A percentile compares a stretch with the other conserved stretches of the same genome.
Conservation (phyloP, 2,329 filamentous ascomycete genomes). For the Aspergillus pseudoterreus region DNA sequence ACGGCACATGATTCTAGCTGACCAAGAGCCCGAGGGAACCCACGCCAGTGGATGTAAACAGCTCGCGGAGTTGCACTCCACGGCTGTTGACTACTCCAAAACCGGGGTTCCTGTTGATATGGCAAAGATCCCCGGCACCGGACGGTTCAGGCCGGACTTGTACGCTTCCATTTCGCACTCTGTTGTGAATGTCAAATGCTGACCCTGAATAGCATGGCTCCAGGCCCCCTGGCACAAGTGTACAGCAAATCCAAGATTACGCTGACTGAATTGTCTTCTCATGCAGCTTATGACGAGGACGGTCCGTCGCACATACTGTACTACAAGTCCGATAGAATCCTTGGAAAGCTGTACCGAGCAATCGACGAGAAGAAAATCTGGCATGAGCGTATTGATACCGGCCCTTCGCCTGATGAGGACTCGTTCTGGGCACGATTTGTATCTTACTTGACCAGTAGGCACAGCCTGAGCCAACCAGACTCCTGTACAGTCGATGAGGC, state of each 20-base stretch:
- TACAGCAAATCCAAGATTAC: slow-evolving; percentile 41
- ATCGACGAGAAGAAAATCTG: slow-evolving; percentile 67
- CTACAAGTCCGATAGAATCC: slow-evolving; percentile 64
- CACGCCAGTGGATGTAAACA: slow-evolving; percentile 48
- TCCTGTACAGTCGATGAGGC: slow-evolving; percentile 13
- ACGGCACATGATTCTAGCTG: slow-evolving; percentile 62
- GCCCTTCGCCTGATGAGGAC: slow-evolving; percentile 1
- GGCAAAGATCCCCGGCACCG: slow-evolving; percentile 39
- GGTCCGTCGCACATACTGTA: slow-evolving; percentile 51
- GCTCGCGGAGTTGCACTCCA: slow-evolving; percentile 64
- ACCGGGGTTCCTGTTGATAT: slow-evolving; percentile 60
- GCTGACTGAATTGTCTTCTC: slow-evolving; percentile 46
- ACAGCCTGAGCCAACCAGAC: slow-evolving; percentile 5
- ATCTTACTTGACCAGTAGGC: neutral
- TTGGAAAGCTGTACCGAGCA: slow-evolving; percentile 67
- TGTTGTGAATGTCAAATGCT: neutral
- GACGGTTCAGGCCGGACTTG: slow-evolving; percentile 52
- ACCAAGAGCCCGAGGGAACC: slow-evolving; percentile 53
- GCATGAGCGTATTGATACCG: slow-evolving; percentile 13
- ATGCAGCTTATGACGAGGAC: slow-evolving; percentile 44
- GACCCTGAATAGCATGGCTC: slow-evolving; percentile 17
- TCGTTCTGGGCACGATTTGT: slow-evolving; percentile 15
- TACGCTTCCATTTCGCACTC: slow-evolving; percentile 18
- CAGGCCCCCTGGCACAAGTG: slow-evolving; percentile 16
- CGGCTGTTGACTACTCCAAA: slow-evolving; percentile 72